phyloP scores from a whole-genome alignment of 2,329 filamentous ascomycete genomes.

The Nemania diffusa region DNA sequence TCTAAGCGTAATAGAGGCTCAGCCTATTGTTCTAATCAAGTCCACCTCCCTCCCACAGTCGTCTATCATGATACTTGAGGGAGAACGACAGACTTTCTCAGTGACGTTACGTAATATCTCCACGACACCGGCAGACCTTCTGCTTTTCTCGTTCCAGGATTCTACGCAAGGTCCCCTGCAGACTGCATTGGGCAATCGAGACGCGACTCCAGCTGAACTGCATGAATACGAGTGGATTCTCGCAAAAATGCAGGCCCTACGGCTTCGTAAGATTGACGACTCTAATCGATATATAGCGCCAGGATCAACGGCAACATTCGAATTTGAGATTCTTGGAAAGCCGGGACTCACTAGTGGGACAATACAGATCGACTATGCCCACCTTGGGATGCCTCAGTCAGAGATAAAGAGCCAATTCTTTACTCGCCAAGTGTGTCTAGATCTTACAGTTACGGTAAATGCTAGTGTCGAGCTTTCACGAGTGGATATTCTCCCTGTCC shows the following conservation, averaged over 20 bases:
- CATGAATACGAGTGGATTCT: constrained; percentile 88
- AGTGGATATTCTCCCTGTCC: constrained; percentile 81
- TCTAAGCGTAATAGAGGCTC: constrained; percentile 80
- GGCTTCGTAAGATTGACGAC: constrained; percentile 62
- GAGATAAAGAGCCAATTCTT: constrained; percentile 80
- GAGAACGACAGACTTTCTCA: constrained; percentile 80
- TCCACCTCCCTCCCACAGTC: constrained; percentile 83
- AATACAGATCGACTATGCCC: constrained; percentile 87
- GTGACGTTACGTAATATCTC: constrained; percentile 80
- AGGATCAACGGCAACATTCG: constrained; percentile 75
- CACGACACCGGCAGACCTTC: constrained; percentile 79
- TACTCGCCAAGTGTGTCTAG: constrained; percentile 83
- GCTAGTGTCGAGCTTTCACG: constrained; percentile 85
- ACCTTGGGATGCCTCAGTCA: constrained; percentile 75
- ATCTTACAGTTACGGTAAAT: constrained; percentile 89
- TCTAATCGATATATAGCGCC: constrained; percentile 71
- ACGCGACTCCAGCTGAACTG: constrained; percentile 79
- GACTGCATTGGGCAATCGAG: constrained; percentile 77
- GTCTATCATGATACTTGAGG: constrained; percentile 91
- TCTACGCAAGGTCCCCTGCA: constrained; percentile 84
- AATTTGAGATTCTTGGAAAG: constrained; percentile 87
- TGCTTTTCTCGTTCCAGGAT: constrained; percentile 90
- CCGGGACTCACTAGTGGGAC: constrained; percentile 82
- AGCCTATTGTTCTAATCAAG: constrained; percentile 81
- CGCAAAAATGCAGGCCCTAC: constrained; percentile 76